Conservation (phyloP, 306 rosid genomes). For the Echinosophora koreensis region DNA sequence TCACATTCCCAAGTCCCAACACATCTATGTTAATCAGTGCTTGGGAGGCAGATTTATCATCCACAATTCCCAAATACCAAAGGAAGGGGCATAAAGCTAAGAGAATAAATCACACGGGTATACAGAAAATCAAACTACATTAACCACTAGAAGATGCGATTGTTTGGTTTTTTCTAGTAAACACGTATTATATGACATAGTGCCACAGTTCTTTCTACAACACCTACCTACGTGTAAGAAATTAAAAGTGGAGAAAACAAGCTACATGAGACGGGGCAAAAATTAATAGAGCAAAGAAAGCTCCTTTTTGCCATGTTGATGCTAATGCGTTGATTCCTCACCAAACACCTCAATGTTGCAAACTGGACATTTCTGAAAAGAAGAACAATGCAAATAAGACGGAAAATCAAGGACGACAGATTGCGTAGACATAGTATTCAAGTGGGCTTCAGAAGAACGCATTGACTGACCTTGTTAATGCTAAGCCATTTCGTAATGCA, state of each 20-base stretch:
- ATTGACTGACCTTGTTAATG: constrained; percentile 78
- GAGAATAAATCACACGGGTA: constrained; percentile 37
- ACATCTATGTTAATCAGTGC: not conserved
- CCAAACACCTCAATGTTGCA: constrained; percentile 91
- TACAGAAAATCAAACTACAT: constrained; percentile 47
- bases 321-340: constrained; percentile 61
- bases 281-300: constrained; percentile 38
- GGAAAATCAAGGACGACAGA: not conserved
- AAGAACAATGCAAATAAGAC: constrained; percentile 9
- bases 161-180: constrained; percentile 45
- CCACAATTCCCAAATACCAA: constrained; percentile 15
- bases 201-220: constrained; percentile 46
- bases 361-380: constrained; percentile 83
- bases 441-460: constrained; percentile 9
- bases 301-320: constrained; percentile 41
- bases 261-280: constrained; percentile 24
- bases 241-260: constrained; percentile 1
- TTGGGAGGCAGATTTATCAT: constrained; percentile 31
- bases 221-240: constrained; percentile 55
- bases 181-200: constrained; percentile 43
- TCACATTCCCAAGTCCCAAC: constrained; percentile 22
- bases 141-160: constrained; percentile 39
- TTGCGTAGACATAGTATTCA: constrained; percentile 6
- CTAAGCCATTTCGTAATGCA: constrained; percentile 95
- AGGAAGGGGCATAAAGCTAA: constrained; percentile 18